Evolutionary conservation across 2,329 filamentous ascomycete species (phyloP).

Genomic region (Epicoccum sorghinum): DNA sequence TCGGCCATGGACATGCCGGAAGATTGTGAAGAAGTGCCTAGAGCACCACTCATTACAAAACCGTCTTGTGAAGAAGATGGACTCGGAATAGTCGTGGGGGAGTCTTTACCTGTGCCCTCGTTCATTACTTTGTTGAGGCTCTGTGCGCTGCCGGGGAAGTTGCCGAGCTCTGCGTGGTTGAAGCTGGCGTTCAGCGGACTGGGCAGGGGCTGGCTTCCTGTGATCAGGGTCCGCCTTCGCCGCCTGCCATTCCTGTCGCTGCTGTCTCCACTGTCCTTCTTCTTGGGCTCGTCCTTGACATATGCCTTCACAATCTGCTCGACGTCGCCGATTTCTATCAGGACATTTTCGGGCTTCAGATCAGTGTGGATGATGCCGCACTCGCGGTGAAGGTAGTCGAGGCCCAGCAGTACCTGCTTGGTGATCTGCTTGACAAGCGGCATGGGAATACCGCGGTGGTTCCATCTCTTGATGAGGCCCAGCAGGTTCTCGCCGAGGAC

Average conservation of each 20-base stretch:
- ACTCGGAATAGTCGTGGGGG: slow-evolving; percentile 50
- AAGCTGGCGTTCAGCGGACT: slow-evolving; percentile 94
- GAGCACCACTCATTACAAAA: slow-evolving; percentile 62
- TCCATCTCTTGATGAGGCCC: slow-evolving; percentile 97
- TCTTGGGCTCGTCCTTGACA: slow-evolving; percentile 75
- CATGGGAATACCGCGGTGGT: slow-evolving; percentile 96
- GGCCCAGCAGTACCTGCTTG: slow-evolving; percentile 92
- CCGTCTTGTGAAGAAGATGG: slow-evolving; percentile 49
- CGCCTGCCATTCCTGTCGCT: slow-evolving; percentile 90
- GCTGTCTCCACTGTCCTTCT: slow-evolving; percentile 80
- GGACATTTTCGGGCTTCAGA: slow-evolving; percentile 94
- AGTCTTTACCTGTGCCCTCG: slow-evolving; percentile 67
- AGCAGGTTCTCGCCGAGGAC: slow-evolving; percentile 94
- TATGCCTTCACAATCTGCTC: slow-evolving; percentile 98
- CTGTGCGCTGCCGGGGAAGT: slow-evolving; percentile 64
- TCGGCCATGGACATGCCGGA: slow-evolving; percentile 64
- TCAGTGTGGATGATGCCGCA: slow-evolving; percentile 99
- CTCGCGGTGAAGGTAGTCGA: slow-evolving; percentile 96
- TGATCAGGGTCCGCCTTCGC: slow-evolving; percentile 90
- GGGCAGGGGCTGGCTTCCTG: slow-evolving; percentile 92
- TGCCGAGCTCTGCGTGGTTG: slow-evolving; percentile 73
- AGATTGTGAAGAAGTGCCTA: slow-evolving; percentile 55
- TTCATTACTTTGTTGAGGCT: slow-evolving; percentile 86
- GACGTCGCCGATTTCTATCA: slow-evolving; percentile 98
- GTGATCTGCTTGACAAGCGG: slow-evolving; percentile 97